Base-by-base conservation (phyloP, 148 eudicot genomes). In the Rhododendron molle region DNA sequence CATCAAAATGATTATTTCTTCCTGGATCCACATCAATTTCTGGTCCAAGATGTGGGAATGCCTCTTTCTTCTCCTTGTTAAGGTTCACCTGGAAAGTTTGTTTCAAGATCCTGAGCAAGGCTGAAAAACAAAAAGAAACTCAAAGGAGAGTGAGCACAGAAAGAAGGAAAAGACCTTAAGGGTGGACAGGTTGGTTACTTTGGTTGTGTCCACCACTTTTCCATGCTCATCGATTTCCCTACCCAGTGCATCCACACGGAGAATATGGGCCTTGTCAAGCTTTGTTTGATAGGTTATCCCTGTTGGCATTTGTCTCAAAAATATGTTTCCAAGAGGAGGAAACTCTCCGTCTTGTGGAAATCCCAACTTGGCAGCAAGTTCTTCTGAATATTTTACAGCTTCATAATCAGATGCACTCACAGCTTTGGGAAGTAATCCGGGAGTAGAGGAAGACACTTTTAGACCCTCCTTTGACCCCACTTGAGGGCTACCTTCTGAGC, bases 201-300 rank as follows among this genome's bases (percentile, higher is more conserved):
- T 96, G 73, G 98, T 89, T 49, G 90, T 85, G 88, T 94, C 91
- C 40, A 96, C 93, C 78, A 95, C 91, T 89, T 96, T 95, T 82
- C 98, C 99, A 83, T 95, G 94, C 91, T 96, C 99, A 87, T 96
- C 99, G 83, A 96, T 85, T 91, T 95, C 99, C 91, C 99, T 92
- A 85, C 99, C 98, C 13, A 92, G 86, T 44, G 92, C 90, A 93
- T 96, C 99, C 90, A 96, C 88, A 47, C 95, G 97, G 85, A 96
- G 97, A 82, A 96, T 96, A 69, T 96, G 98, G 20, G 98, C 94
- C 93, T 92, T 94, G 3, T 97, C 86, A 83, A 95, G 99, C 90
- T 95, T 96, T 81, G 94, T 92, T 73, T 92, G 92, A 38, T 89
- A 88, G 72, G 92, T 89, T 49, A 89, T 91, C 80, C 95, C 98